Evolutionary conservation across 177 flowering plant species (phyloP), one percentile per base, ranked within the genome.

Genomic region (Vitis hybrid): DNA sequence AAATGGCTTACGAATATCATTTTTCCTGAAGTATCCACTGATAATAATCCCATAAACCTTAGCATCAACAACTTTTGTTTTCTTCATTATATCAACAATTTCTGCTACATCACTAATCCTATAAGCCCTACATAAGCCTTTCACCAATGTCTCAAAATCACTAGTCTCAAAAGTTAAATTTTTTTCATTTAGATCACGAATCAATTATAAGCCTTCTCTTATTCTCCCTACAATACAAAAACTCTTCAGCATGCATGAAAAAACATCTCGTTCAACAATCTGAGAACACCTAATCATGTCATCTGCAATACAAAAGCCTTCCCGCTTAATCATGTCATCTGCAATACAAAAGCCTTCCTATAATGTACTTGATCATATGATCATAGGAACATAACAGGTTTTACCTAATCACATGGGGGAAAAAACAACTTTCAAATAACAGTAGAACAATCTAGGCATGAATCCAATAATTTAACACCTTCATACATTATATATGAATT

Each of bases 41-140:
- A 19, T 19, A 19, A 19, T 19, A 19, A 19, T 19, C 19, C 19
- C 19, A 19, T 19, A 19, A 19, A 19, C 67, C 67, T 80, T 81
- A 54, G 67, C 86, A 73, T 77, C 78, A 65, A 82, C 78, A 11
- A 60, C 49, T 49, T 68, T 20, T 67, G 58, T 83, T 69, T 77
- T 86, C 80, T 88, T 83, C 88, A 85, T 78, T 18, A 89, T 85
- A 26, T 85, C 86, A 70, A 89, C 70, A 66, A 94, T 80, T 72
- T 94, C 96, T 68, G 86, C 34, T 20, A 96, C 98, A 77, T 92
- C 94, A 6, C 67, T 67, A 75, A 87, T 80, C 76, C 87, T 81
- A 66, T 78, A 82, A 66, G 86, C 88, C 67, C 73, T 79, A 59
- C 92, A 92, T 22, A 94, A 71, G 49, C 98, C 98, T 80, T 80